phyloP scores from a whole-genome alignment of 768 basidiomycete species.

The Leccinum disarticulatum region DNA sequence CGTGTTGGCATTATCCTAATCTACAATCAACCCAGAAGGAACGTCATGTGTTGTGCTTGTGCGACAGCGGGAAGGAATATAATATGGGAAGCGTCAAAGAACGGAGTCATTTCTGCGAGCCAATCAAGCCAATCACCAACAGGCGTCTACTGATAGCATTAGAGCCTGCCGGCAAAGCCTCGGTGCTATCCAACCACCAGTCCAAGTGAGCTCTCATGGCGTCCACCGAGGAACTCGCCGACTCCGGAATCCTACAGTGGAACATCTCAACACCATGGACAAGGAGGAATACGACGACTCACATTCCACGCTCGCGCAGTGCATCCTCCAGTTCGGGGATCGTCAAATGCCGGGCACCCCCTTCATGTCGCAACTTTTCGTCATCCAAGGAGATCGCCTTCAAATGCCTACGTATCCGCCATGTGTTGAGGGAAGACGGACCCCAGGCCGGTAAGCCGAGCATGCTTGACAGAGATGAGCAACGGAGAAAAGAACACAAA shows the following conservation, averaged over 20 bases:
- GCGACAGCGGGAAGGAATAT: not conserved
- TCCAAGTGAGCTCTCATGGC: constrained; percentile 50
- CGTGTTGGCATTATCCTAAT: constrained; percentile 11
- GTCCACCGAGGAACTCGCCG: constrained; percentile 38
- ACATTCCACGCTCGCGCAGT: constrained; percentile 79
- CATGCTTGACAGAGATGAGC: constrained; percentile 36
- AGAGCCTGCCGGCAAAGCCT: constrained; percentile 34
- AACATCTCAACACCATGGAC: not conserved
- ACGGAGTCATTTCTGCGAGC: constrained; percentile 24
- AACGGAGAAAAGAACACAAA: not conserved
- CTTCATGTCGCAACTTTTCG: constrained; percentile 53
- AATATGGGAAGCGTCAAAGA: not conserved
- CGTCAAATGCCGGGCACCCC: constrained; percentile 44
- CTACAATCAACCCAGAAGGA: constrained; percentile 14
- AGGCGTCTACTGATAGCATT: constrained; percentile 50
- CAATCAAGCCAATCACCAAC: constrained; percentile 44
- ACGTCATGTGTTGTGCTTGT: constrained; percentile 1
- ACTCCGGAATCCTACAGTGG: constrained; percentile 36
- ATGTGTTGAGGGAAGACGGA: constrained; percentile 30
- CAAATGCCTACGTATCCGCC: constrained; percentile 40
- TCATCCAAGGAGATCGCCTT: constrained; percentile 58
- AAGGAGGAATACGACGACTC: constrained; percentile 29
- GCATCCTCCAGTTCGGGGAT: constrained; percentile 60
- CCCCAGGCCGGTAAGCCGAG: constrained; percentile 42
- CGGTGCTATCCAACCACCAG: constrained; percentile 64